Conservation (phyloP, 495 filamentous ascomycete genomes). For the Bacidia gigantensis region DNA sequence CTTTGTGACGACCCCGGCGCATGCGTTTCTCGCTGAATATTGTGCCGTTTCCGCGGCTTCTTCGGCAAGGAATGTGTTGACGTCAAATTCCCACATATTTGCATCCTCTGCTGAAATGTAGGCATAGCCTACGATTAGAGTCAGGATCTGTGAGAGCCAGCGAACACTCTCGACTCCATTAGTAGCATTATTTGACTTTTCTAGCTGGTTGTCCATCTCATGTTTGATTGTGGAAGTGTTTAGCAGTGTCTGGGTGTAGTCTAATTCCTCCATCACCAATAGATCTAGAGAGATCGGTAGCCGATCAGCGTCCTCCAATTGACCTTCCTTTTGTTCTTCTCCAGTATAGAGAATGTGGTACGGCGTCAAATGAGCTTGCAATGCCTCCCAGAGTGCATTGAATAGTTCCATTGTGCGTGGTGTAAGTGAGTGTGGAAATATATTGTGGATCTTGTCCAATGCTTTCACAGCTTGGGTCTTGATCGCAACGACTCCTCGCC, state of each 20-base stretch:
- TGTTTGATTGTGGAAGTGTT: conserved; percentile 72
- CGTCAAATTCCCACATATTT: conserved; percentile 88
- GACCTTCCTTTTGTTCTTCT: conserved; percentile 73
- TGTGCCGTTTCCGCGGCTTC: conserved; percentile 93
- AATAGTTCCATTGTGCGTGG: conserved; percentile 70
- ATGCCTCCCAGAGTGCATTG: conserved; percentile 71
- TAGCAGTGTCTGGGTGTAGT: conserved; percentile 79
- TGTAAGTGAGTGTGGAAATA: conserved; percentile 70
- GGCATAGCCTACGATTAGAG: conserved; percentile 69
- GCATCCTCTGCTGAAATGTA: conserved; percentile 89
- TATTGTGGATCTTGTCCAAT: conserved; percentile 70
- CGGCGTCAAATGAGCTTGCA: conserved; percentile 50
- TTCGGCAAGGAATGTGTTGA: conserved; percentile 87
- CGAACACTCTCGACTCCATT: conserved; percentile 26
- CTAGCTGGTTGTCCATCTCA: conserved; percentile 62
- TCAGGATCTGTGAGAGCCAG: conserved; percentile 75
- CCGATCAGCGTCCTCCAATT: conserved; percentile 77
- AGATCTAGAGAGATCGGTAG: conserved; percentile 95
- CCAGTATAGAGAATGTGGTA: conserved; percentile 65
- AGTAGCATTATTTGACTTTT: conserved; percentile 38
- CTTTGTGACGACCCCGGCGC: conserved; percentile 81
- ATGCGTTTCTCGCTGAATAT: conserved; percentile 84
- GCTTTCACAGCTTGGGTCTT: conserved; percentile 87
- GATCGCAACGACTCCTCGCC: conserved; percentile 67
- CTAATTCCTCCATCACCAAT: conserved; percentile 80